A percentile compares a stretch with the other conserved stretches of the same genome.
phyloP scores from a whole-genome alignment of 129 eudicot species.

The Artemisia argyi region DNA sequence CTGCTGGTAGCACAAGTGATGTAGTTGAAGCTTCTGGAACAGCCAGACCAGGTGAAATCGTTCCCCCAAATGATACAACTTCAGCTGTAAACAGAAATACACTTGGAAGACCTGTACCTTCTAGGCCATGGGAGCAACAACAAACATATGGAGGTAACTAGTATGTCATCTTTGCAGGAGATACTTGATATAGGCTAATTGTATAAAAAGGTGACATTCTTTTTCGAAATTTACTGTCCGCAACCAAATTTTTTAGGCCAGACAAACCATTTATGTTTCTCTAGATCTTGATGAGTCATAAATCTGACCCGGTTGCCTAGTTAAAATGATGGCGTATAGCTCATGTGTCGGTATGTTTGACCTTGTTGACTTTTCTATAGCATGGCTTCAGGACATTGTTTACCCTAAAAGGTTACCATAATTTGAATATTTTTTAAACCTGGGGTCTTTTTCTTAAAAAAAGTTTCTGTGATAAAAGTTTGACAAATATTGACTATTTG shows the following conservation, averaged over 20 bases:
- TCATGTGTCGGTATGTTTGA: too few species aligned
- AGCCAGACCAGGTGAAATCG: conserved; percentile 93
- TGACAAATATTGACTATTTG: not conserved
- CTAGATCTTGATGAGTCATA: not conserved
- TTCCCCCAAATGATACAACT: conserved; percentile 54
- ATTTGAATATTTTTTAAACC: too few species aligned
- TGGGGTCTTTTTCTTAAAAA: too few species aligned
- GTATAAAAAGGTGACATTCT: not conserved
- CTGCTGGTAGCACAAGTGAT: conserved; percentile 90
- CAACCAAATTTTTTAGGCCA: not conserved
- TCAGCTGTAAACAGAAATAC: conserved; percentile 53
- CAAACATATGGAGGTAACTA: conserved; percentile 66
- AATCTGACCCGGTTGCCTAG: not conserved
- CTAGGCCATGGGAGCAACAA: conserved; percentile 97
- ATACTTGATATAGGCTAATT: not conserved
- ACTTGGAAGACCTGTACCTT: conserved; percentile 83
- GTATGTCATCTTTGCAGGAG: not conserved
- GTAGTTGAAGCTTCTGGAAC: conserved; percentile 98
- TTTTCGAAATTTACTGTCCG: not conserved
- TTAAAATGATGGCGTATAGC: too few species aligned
- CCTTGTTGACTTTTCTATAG: too few species aligned
- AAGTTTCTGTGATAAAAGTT: not conserved
- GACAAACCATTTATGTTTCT: not conserved
- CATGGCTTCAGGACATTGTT: too few species aligned
- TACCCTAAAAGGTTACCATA: too few species aligned